phyloP scores from a whole-genome alignment of 768 basidiomycete species.

The Lentinus brumalis region DNA sequence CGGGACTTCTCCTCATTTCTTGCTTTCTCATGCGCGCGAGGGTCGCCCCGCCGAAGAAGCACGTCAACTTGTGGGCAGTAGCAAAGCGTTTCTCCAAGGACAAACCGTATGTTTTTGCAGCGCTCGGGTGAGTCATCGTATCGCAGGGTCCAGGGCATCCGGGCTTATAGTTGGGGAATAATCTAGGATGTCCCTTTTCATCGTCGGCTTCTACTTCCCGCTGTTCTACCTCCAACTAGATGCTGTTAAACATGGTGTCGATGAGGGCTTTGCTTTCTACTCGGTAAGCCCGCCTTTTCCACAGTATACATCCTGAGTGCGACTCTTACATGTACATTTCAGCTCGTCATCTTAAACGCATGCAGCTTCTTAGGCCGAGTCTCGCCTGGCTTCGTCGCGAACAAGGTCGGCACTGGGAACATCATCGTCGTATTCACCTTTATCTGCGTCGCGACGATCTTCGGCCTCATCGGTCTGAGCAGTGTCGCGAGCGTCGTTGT shows the following conservation, averaged over 20 bases:
- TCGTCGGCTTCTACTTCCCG: constrained; percentile 29
- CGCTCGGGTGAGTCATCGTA: constrained; percentile 21
- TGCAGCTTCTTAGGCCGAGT: constrained; percentile 33
- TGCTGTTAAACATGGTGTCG: constrained; percentile 18
- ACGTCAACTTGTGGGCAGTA: constrained; percentile 10
- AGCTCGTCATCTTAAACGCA: constrained; percentile 35
- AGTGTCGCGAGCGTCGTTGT: constrained; percentile 30
- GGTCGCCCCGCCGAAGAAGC: constrained; percentile 18
- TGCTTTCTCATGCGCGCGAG: constrained; percentile 25
- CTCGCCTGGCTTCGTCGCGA: constrained; percentile 32
- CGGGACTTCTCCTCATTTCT: constrained; percentile 25
- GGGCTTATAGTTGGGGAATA: background rate
- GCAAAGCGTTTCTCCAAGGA: constrained; percentile 28
- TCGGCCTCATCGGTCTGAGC: constrained; percentile 33
- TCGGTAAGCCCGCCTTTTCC: constrained; percentile 16
- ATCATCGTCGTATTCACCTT: constrained; percentile 28
- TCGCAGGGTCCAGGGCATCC: background rate
- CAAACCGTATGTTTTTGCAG: constrained; percentile 25
- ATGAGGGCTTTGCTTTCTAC: constrained; percentile 30
- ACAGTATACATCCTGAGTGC: background rate
- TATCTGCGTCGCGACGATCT: constrained; percentile 28
- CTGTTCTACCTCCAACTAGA: constrained; percentile 32
- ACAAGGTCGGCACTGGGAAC: constrained; percentile 32
- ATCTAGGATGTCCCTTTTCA: constrained; percentile 18
- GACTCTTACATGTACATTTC: background rate